These are phyloP conservation scores for Kwoniella dejecticola DNA, from an alignment of 768 basidiomycete species.

Conservation along the genomic window DNA sequence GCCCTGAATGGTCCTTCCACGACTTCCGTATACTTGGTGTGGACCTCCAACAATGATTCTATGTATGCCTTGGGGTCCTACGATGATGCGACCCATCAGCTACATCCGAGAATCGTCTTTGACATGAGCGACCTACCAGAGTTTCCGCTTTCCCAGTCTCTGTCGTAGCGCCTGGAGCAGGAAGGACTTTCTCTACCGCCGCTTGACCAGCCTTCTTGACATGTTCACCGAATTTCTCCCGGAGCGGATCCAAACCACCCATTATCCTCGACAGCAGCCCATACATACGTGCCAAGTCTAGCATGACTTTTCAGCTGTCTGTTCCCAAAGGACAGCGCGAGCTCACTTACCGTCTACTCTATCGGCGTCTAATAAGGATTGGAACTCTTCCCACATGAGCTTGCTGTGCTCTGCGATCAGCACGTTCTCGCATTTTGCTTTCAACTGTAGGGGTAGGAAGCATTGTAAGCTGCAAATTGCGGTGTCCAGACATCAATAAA, in stretches of 20 bases:
- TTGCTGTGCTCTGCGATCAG: slow-evolving; percentile 84
- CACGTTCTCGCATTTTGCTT: slow-evolving; percentile 75
- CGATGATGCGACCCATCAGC: slow-evolving; percentile 8
- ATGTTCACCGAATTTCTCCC: slow-evolving; percentile 91
- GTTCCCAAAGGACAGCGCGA: not conserved
- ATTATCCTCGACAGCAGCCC: slow-evolving; percentile 84
- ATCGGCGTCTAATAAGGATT: slow-evolving; percentile 73
- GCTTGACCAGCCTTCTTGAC: slow-evolving; percentile 86
- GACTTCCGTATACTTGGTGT: slow-evolving; percentile 86
- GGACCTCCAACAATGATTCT: slow-evolving; percentile 85
- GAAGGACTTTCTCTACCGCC: slow-evolving; percentile 72
- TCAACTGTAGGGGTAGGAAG: too few relatives aligned
- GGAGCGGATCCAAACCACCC: slow-evolving; percentile 84
- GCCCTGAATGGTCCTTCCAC: slow-evolving; percentile 86
- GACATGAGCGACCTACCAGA: slow-evolving; percentile 57
- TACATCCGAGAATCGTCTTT: not conserved
- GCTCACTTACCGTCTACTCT: slow-evolving; percentile 67
- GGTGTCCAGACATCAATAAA: too few relatives aligned
- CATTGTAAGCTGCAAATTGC: too few relatives aligned
- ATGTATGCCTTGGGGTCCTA: slow-evolving; percentile 90
- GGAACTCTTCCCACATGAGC: slow-evolving; percentile 91
- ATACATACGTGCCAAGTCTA: slow-evolving; percentile 92
- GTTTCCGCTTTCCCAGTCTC: slow-evolving; percentile 64
- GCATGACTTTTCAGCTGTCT: slow-evolving; percentile 1
- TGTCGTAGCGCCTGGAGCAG: slow-evolving; percentile 35